Conservation (phyloP, 75 land plant genomes). For the Picea sitchensis region DNA sequence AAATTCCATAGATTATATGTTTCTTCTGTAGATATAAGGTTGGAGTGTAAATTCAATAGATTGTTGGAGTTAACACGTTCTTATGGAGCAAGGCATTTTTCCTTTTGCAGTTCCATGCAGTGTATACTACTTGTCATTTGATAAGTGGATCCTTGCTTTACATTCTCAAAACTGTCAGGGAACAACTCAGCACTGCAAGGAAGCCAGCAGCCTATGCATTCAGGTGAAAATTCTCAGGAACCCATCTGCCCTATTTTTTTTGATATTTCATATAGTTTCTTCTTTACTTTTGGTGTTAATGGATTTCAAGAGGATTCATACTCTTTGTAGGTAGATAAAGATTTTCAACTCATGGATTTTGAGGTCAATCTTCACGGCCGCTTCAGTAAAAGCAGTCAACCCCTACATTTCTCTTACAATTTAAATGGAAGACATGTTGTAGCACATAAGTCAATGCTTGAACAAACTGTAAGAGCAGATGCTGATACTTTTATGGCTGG, state of each 20-base stretch:
- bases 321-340: slow-evolving; percentile 8
- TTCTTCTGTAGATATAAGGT: neutral
- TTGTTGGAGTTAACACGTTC: neutral
- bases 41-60: neutral
- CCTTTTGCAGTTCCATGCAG: slow-evolving; percentile 21
- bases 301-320: neutral
- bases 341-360: slow-evolving; percentile 5
- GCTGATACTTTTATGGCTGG: neutral
- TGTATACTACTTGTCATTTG: slow-evolving; percentile 18
- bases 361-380: slow-evolving; percentile 15
- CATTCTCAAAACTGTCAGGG: neutral
- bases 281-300: neutral
- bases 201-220: slow-evolving; percentile 3
- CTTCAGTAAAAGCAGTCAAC: neutral
- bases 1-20: neutral
- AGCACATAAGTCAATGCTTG: slow-evolving; percentile 21
- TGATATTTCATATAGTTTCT: neutral
- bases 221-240: slow-evolving; percentile 9
- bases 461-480: slow-evolving; percentile 22
- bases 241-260: neutral
- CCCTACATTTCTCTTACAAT: slow-evolving; percentile 12
- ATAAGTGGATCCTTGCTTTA: slow-evolving; percentile 14
- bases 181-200: slow-evolving; percentile 5
- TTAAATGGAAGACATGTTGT: slow-evolving; percentile 18
- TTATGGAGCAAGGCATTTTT: neutral